These are phyloP conservation scores for Citrullus mucosospermus DNA, from an alignment of 306 rosid species.

Conservation along the genomic window DNA sequence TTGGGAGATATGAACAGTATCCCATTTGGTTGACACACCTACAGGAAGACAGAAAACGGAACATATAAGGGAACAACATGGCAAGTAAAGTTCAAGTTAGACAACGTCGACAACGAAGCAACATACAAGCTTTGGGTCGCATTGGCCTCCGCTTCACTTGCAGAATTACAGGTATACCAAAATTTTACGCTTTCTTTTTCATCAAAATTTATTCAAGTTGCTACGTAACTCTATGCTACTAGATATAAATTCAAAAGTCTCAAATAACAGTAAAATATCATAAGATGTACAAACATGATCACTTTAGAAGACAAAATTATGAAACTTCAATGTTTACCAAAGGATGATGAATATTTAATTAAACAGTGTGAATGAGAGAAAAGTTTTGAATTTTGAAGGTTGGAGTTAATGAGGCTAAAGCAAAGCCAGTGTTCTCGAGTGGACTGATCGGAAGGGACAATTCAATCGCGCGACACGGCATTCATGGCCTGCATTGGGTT, in stretches of 20 bases:
- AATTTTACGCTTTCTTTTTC: no score
- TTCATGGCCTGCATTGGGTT: constrained; percentile 78
- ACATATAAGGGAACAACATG: constrained; percentile 89
- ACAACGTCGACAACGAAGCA: constrained; percentile 24
- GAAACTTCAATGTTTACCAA: no score
- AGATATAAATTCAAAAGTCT: no score
- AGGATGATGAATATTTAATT: no score
- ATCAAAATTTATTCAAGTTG: no score
- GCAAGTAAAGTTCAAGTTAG: constrained; percentile 68
- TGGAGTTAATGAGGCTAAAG: constrained; percentile 57
- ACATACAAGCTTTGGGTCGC: constrained; percentile 62
- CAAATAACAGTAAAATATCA: no score
- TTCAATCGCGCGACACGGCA: constrained; percentile 89
- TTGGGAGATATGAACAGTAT: neutral
- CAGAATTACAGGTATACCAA: constrained; percentile 64
- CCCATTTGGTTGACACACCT: neutral
- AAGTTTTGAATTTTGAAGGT: constrained; percentile 28
- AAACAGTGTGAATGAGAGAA: neutral
- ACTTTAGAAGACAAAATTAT: no score
- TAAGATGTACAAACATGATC: no score
- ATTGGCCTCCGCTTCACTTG: constrained; percentile 60
- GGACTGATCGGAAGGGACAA: constrained; percentile 85
- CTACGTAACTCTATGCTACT: no score
- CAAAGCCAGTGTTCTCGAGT: constrained; percentile 55
- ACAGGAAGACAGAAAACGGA: constrained; percentile 51